Evolutionary conservation across 2,329 filamentous ascomycete genomes (phyloP).

Genomic region (Verticillium nubilum): DNA sequence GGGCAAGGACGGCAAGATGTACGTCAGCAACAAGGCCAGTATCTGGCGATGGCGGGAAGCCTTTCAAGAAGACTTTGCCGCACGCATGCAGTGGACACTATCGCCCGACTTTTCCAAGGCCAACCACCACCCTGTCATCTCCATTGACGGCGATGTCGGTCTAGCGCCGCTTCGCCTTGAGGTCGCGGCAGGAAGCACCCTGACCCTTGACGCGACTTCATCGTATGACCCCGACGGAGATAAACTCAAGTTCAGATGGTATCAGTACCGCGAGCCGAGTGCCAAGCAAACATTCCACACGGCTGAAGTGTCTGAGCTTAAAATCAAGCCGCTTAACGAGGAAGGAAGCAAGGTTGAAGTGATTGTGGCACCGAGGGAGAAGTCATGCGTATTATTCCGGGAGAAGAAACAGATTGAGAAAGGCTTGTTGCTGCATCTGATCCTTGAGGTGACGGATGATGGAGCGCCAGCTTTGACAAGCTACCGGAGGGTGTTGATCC

Average conservation of each 20-base stretch:
- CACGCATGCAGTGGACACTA: constrained; percentile 33
- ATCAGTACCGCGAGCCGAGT: constrained; percentile 35
- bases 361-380: constrained; percentile 21
- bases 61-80: constrained; percentile 36
- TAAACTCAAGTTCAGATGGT: constrained; percentile 41
- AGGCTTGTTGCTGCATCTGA: constrained; percentile 41
- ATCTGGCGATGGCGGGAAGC: constrained; percentile 36
- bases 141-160: constrained; percentile 34
- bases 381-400: constrained; percentile 22
- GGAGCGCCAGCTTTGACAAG: constrained; percentile 37
- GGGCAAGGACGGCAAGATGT: constrained; percentile 19
- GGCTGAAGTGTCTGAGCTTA: constrained; percentile 31
- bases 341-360: constrained; percentile 11
- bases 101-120: constrained; percentile 19
- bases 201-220: constrained; percentile 37
- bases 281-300: constrained; percentile 33
- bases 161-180: constrained; percentile 30
- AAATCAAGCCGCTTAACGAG: constrained; percentile 16
- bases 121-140: constrained; percentile 41
- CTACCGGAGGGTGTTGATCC: constrained; percentile 37
- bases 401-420: constrained; percentile 14
- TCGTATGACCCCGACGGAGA: constrained; percentile 41
- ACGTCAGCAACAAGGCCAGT: constrained; percentile 24
- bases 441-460: constrained; percentile 41
- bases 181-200: constrained; percentile 29